Conservation (phyloP, 306 rosid genomes). For the Quillaja saponaria region DNA sequence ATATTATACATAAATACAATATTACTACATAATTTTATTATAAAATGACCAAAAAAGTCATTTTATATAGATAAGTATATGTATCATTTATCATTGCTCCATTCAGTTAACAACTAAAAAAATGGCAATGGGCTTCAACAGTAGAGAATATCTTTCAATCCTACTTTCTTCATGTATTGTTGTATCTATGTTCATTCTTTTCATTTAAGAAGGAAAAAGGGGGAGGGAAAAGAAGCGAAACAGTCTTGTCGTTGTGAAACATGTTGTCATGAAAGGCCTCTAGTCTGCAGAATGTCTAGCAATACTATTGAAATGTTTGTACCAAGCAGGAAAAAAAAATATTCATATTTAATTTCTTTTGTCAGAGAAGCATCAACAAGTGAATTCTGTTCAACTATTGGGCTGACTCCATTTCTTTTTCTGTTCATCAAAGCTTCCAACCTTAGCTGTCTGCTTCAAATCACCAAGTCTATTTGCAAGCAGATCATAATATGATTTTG, state of each 20-base stretch:
- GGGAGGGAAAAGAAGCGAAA: background rate
- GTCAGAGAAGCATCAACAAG: conserved; percentile 22
- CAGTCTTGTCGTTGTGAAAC: conserved; percentile 11
- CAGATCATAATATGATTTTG: conserved; percentile 37
- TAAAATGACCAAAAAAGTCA: no score
- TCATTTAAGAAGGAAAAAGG: conserved; percentile 13
- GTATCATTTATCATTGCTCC: no score
- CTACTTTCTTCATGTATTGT: background rate
- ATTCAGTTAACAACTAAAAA: background rate
- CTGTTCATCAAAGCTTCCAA: conserved; percentile 73
- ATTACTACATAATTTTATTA: no score
- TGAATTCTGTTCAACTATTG: conserved; percentile 11
- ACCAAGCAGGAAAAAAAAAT: background rate
- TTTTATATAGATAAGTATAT: no score
- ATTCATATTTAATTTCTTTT: background rate
- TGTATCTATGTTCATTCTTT: no score
- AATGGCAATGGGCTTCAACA: background rate
- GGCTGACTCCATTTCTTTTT: conserved; percentile 55
- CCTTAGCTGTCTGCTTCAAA: conserved; percentile 57
- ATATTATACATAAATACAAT: no score
- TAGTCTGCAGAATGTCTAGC: conserved; percentile 30
- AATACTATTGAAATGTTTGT: conserved; percentile 23
- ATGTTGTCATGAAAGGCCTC: no score
- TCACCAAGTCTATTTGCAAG: conserved; percentile 59
- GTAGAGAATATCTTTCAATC: conserved; percentile 6